Evolutionary conservation across 345 rosid genomes (phyloP), one percentile per base, ranked within the genome.

Genomic region (Hirschfeldia incana): DNA sequence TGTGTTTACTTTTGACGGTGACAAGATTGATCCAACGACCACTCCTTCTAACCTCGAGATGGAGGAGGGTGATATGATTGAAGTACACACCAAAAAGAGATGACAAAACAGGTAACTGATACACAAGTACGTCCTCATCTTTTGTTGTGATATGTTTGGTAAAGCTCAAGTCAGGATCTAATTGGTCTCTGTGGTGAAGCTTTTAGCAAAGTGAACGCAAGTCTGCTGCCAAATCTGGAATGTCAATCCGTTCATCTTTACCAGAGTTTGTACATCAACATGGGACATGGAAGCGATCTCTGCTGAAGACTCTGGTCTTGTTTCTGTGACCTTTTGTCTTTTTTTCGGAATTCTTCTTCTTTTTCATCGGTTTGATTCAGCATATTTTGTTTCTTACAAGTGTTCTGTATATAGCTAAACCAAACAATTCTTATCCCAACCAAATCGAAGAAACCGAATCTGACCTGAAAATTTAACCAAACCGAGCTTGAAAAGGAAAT

Each of bases 1-100:
- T 76, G 87, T 83, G 29, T 94, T 93, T 84, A 76, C 77, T 12
- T 92, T 94, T 74, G 98, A 94, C 60, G 98, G 98, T 67, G 94
- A 90, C 61, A 89, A 86, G 85, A 78, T 94, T 39, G 78, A 78
- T 84, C 90, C 90, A 27, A 51, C 86, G 2, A 86, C 86, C 17
- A 93, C 97, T 21, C 98, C 98, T 39, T 77, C 74, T 65, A 73
- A 85, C 78, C 95, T 94, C 46, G 98, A 82, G 12, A 90, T 94
- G 97, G 98, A 94, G 73, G 96, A 94, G n/a, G 81, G 87, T 34
- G 98, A 94, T 84, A 90, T 92, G 60, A 86, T 94, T 73, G 96
- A 91, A 87, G 98, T 91, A 67, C 85, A 85, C 79, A 65, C 60
- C 34, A 91, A 83, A 85, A 84, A 85, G 61, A 80, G 85, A 55